phyloP scores from a whole-genome alignment of 306 rosid species.

The Prunus mume region DNA sequence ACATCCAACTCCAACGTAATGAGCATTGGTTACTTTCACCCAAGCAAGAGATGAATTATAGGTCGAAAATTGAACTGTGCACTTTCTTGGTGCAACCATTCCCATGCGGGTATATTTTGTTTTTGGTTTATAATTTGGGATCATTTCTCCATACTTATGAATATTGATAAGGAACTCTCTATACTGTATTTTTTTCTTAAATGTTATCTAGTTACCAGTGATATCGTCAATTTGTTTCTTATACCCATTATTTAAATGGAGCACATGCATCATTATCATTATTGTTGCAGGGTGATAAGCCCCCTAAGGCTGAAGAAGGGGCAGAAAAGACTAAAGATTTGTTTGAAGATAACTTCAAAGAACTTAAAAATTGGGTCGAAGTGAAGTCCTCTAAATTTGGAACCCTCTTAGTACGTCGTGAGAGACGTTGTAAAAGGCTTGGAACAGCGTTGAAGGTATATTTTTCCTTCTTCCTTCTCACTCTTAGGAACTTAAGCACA shows the following conservation, averaged over 20 bases:
- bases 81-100: not conserved
- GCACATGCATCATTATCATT: not conserved
- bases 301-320: conserved; percentile 35
- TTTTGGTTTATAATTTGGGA: not conserved
- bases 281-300: conserved; percentile 42
- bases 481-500: not conserved
- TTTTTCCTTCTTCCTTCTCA: not conserved
- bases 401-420: conserved; percentile 64
- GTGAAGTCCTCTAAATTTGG: conserved; percentile 75
- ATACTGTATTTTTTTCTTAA: not conserved
- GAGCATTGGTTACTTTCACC: no score
- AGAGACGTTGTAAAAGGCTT: conserved; percentile 72
- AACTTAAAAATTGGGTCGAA: conserved; percentile 86
- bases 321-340: conserved; percentile 41
- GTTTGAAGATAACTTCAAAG: conserved; percentile 79
- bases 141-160: not conserved
- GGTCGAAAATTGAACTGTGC: no score
- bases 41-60: no score
- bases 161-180: not conserved
- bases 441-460: conserved; percentile 87
- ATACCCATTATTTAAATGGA: not conserved
- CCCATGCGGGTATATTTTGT: not conserved
- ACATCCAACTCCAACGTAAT: no score
- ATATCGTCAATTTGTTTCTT: not conserved
- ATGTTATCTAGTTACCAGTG: not conserved